Evolutionary conservation across 208 protist genomes (phyloP).

Genomic region (Hexamita inflata): DNA sequence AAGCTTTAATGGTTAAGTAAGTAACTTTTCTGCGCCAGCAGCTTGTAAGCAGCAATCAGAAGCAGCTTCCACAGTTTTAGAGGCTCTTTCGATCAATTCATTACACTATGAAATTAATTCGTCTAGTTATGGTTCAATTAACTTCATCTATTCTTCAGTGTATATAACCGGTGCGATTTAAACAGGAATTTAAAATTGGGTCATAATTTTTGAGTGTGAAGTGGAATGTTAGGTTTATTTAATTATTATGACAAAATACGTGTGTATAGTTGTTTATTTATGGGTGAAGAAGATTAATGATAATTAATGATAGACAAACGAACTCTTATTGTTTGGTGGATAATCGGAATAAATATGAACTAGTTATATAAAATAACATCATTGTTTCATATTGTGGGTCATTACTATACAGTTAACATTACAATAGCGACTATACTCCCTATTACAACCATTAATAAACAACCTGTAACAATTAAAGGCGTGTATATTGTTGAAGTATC

Average conservation of each 20-base stretch:
- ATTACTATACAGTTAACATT: too few species aligned
- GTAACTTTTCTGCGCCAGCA: not conserved
- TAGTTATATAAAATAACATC: too few species aligned
- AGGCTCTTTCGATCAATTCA: not conserved
- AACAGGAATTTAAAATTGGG: not conserved
- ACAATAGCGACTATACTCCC: too few species aligned
- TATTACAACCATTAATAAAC: too few species aligned
- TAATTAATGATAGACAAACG: too few species aligned
- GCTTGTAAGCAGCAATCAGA: not conserved
- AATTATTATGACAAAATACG: not conserved
- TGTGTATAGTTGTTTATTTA: too few species aligned
- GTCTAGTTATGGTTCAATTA: not conserved
- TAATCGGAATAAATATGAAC: too few species aligned
- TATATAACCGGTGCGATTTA: not conserved
- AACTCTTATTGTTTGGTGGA: too few species aligned
- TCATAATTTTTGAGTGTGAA: not conserved
- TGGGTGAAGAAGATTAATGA: too few species aligned
- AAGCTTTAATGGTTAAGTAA: not conserved
- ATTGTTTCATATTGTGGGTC: too few species aligned
- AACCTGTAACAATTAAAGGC: too few species aligned
- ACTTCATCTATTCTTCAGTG: not conserved
- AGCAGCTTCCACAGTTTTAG: not conserved
- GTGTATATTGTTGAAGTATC: too few species aligned
- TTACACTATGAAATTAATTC: not conserved
- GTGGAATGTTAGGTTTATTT: not conserved